A percentile compares a stretch with the other conserved stretches of the same genome.
phyloP scores from a whole-genome alignment of 228 moss, liverwort and hornwort species.

The Sphagnum fallax region DNA sequence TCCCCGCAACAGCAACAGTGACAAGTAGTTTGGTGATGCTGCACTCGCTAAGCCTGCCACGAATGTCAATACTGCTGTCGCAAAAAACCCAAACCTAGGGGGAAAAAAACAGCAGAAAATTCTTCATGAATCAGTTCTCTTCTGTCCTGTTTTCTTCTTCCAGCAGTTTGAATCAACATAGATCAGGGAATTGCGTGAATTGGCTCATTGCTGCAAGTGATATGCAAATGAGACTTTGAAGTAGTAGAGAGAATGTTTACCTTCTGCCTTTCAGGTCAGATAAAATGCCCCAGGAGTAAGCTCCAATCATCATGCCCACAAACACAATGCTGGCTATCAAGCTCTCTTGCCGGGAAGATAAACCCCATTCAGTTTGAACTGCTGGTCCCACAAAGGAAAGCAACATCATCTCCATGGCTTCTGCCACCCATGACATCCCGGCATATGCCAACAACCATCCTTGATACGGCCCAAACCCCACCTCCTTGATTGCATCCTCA shows the following conservation, averaged over 20 bases:
- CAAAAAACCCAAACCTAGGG: constrained; percentile 78
- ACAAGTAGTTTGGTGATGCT: constrained; percentile 47
- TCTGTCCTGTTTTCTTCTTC: not conserved
- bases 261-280: constrained; percentile 86
- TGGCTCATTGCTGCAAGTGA: not conserved
- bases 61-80: constrained; percentile 80
- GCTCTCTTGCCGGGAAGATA: constrained; percentile 68
- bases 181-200: not conserved
- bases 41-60: constrained; percentile 70
- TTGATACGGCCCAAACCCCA: constrained; percentile 70
- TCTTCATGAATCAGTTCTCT: not conserved
- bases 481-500: constrained; percentile 65
- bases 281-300: constrained; percentile 84
- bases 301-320: constrained; percentile 91
- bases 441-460: constrained; percentile 67
- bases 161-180: not conserved
- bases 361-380: constrained; percentile 60
- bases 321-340: constrained; percentile 77
- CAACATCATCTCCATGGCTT: constrained; percentile 97
- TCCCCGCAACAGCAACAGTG: constrained; percentile 57
- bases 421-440: constrained; percentile 92
- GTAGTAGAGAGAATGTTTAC: constrained; percentile 11
- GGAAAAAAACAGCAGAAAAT: constrained; percentile 1
- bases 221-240: too few relatives aligned
- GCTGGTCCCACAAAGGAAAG: constrained; percentile 87